Evolutionary conservation across 257 asterid species (phyloP).

Genomic region (Solanum neorickii): DNA sequence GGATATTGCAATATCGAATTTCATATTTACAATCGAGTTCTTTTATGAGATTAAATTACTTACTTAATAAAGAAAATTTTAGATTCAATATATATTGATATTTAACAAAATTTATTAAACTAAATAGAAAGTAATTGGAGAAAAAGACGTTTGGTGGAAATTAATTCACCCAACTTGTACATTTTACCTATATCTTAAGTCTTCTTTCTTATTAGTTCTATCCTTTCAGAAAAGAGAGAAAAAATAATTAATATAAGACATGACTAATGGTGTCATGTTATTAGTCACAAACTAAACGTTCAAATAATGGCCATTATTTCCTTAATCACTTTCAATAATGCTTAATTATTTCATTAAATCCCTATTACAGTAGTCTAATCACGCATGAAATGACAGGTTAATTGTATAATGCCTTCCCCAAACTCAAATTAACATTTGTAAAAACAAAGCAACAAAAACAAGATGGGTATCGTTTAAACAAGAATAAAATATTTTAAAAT

Average conservation of each 20-base stretch:
- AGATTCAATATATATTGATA: not conserved
- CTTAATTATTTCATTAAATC: not conserved
- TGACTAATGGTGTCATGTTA: constrained; percentile 18
- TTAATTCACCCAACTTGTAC: constrained; percentile 19
- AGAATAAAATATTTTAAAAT: not conserved
- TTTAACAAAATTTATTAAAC: constrained; percentile 2
- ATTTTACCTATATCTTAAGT: not conserved
- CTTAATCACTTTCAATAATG: not conserved
- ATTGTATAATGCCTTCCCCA: not conserved
- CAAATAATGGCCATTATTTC: constrained; percentile 1
- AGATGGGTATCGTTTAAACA: not conserved
- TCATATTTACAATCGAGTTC: not conserved
- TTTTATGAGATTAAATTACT: not conserved
- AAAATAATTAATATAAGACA: constrained; percentile 13
- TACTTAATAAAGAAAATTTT: not conserved
- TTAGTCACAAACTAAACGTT: constrained; percentile 19
- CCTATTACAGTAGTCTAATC: not conserved
- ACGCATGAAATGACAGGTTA: not conserved
- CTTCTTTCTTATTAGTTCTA: not conserved
- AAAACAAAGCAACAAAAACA: not conserved
- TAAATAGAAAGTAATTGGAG: not conserved
- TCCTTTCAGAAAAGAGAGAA: constrained; percentile 6
- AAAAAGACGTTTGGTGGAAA: constrained; percentile 16
- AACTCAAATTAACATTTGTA: not conserved
- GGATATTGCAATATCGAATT: not conserved